Base-by-base conservation (phyloP, 2,329 filamentous ascomycete species). In the Xylariaceae sp. region DNA sequence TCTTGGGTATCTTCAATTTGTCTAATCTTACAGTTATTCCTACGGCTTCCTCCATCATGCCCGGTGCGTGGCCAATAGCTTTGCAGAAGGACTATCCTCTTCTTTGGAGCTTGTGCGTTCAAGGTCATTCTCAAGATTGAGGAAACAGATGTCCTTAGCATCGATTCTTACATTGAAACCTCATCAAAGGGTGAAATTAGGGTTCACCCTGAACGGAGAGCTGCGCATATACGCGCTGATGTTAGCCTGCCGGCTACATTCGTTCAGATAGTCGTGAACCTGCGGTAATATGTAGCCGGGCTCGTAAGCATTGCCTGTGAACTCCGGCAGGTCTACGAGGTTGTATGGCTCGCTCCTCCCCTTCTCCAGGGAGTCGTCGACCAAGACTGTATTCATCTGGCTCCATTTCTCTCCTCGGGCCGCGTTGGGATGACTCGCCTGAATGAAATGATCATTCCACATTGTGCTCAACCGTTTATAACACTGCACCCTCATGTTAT, bases 311-410 rank as follows among this genome's bases (percentile, higher is more conserved):
- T 72, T 48, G 11, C 75, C 79, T 2, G 65, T 64, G 60, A 93
- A 96, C 65, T 94, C 89, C 1, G 90, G 87, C 19, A 97, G 76
- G 53, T 83, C 73, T 8, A 97, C 68, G 19, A 93, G 75, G 58
- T 97, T 97, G 68, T 80, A 79, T 1, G 93, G 93, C 65, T 98
- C 88, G 44, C 78, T 84, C 21, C 80, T 75, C 1, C 85, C 91
- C 71, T 97, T 98, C 59, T 91, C 76, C 1, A 68, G 58, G 22
- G 84, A 88, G 67, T 97, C 93, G 56, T 98, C 93, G 32, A 97
- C 82, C 21, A 98, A 74, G 6, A 97, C 76, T 0, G 93, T 97
- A 65, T 97, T 95, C 40, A 76, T 76, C 67, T 95, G 90, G 56
- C 83, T 77, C 86, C 90, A 97, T 11, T 64, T 57, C 12, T 59